These are phyloP conservation scores for Cryptococcus sp. DNA, from an alignment of 1,284 basidiomycete species.

Conservation along the genomic window DNA sequence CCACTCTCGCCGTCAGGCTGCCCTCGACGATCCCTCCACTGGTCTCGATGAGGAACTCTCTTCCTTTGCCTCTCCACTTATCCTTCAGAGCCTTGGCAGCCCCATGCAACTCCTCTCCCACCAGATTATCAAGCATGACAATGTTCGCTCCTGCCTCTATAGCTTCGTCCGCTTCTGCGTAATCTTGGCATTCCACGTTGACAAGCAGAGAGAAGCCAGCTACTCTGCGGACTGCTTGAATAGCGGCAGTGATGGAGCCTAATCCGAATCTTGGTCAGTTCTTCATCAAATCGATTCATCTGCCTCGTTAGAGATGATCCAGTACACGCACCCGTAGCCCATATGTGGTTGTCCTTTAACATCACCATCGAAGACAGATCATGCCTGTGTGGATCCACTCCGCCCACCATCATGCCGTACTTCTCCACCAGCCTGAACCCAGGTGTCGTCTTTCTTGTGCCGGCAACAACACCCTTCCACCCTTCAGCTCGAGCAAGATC, in stretches of 20 bases:
- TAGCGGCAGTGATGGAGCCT: conserved; percentile 87
- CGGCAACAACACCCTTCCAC: conserved; percentile 87
- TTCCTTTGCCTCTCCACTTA: conserved; percentile 58
- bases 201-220: conserved; percentile 91
- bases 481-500: conserved; percentile 77
- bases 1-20: conserved; percentile 56
- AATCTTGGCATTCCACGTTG: conserved; percentile 89
- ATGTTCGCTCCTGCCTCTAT: conserved; percentile 96
- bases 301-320: background rate
- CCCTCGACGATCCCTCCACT: conserved; percentile 87
- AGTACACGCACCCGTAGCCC: conserved; percentile 74
- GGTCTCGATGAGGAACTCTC: conserved; percentile 82
- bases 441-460: conserved; percentile 98
- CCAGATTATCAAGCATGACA: conserved; percentile 96
- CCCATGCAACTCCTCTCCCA: conserved; percentile 68
- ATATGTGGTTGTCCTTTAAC: conserved; percentile 99
- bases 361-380: conserved; percentile 99
- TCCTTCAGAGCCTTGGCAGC: conserved; percentile 72
- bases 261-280: background rate
- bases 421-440: conserved; percentile 97
- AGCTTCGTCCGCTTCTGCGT: conserved; percentile 90
- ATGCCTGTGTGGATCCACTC: conserved; percentile 94
- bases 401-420: conserved; percentile 98
- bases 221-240: conserved; percentile 78
- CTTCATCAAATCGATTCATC: too few species aligned